phyloP scores from a whole-genome alignment of 2,329 filamentous ascomycete genomes.

The Boeremia exigua region DNA sequence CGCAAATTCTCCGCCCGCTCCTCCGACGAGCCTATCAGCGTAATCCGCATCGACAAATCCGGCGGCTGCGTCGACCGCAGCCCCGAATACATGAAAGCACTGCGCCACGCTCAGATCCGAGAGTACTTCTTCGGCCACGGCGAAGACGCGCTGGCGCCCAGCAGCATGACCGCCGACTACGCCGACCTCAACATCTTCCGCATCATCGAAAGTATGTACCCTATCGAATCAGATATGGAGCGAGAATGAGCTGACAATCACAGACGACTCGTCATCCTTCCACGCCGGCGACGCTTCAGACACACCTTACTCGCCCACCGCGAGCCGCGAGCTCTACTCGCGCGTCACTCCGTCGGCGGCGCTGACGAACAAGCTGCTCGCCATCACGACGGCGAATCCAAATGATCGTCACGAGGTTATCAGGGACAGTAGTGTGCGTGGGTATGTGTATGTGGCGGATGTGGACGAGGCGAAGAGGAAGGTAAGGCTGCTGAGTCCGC shows the following conservation, averaged over 20 bases:
- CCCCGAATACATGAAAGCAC: conserved; percentile 73
- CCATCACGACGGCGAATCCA: conserved; percentile 78
- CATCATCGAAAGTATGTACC: conserved; percentile 61
- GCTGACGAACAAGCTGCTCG: conserved; percentile 82
- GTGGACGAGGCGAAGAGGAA: conserved; percentile 85
- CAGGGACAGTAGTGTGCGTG: conserved; percentile 82
- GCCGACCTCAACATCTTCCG: conserved; percentile 75
- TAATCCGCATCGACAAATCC: conserved; percentile 82
- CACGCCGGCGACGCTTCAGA: conserved; percentile 53
- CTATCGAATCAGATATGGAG: background rate
- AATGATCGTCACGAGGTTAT: conserved; percentile 75
- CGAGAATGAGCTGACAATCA: background rate
- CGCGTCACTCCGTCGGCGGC: conserved; percentile 68
- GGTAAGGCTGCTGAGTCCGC: conserved; percentile 80
- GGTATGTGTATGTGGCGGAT: conserved; percentile 90
- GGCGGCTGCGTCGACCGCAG: conserved; percentile 83
- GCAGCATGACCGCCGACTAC: conserved; percentile 85
- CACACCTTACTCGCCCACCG: conserved; percentile 53
- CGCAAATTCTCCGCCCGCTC: conserved; percentile 66
- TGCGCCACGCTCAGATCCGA: conserved; percentile 78
- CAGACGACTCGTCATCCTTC: conserved; percentile 31
- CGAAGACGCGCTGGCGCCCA: conserved; percentile 76
- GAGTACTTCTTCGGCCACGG: conserved; percentile 92
- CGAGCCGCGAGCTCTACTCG: conserved; percentile 57
- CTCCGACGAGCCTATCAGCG: conserved; percentile 71